Percentiles rank a stretch among this genome's conserved stretches.
Conservation (phyloP, 2,329 filamentous ascomycete species). For the Cladophialophora bantiana region DNA sequence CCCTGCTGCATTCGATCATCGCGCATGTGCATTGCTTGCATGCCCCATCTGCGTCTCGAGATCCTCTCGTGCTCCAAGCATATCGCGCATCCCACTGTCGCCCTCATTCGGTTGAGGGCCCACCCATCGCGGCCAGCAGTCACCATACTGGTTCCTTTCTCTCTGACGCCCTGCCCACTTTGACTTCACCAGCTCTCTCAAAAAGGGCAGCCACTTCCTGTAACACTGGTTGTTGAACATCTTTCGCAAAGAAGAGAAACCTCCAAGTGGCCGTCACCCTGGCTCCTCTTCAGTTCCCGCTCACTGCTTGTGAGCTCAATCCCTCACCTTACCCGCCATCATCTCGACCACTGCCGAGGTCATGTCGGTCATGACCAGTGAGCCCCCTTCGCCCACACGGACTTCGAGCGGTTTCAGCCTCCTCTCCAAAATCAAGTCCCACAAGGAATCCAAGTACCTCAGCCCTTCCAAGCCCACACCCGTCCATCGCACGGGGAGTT, state of each 20-base stretch:
- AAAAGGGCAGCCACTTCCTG: conserved; percentile 16
- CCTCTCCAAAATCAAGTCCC: conserved; percentile 35
- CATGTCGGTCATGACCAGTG: conserved; percentile 30
- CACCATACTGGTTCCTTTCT: not conserved
- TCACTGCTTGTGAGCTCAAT: conserved; percentile 24
- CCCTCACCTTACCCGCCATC: not conserved
- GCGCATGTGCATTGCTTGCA: conserved; percentile 2
- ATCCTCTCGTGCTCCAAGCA: conserved; percentile 22
- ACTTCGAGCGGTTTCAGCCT: conserved; percentile 32
- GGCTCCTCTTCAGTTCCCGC: conserved; percentile 21
- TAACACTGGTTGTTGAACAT: not conserved
- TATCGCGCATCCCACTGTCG: not conserved
- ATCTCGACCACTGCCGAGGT: conserved; percentile 9
- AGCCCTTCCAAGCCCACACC: conserved; percentile 8
- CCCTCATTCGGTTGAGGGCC: conserved; percentile 2
- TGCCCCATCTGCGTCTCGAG: conserved; percentile 15
- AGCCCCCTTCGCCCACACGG: conserved; percentile 26
- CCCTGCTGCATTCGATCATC: not conserved
- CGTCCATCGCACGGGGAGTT: conserved; percentile 28
- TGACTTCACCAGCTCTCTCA: not conserved
- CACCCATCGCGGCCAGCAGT: conserved; percentile 1
- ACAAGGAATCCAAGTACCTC: conserved; percentile 31
- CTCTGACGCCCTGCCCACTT: conserved; percentile 1
- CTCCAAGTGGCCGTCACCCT: conserved; percentile 12
- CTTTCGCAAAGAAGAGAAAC: not conserved